These are phyloP conservation scores for Dipodascus geniculatus DNA, from an alignment of 805 yeast genomes.

Conservation along the genomic window DNA sequence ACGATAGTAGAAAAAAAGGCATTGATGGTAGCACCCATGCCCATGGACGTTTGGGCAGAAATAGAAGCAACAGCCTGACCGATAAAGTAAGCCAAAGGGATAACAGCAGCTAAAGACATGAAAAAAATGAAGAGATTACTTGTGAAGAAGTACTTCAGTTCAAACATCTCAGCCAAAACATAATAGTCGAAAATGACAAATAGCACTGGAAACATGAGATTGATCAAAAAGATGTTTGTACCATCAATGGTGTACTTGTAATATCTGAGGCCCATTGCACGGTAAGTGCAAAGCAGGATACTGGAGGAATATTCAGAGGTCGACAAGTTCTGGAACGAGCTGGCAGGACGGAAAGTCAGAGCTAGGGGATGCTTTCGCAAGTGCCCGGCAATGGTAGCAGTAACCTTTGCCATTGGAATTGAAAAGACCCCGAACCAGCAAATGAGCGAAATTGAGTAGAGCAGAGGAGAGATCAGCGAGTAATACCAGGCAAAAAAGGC, in stretches of 20 bases:
- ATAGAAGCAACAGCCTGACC: conserved; percentile 99
- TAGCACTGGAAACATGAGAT: conserved; percentile 66
- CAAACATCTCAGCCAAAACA: conserved; percentile 39
- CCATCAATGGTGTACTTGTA: conserved; percentile 96
- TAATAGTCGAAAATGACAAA: conserved; percentile 76
- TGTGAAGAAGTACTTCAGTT: conserved; percentile 35
- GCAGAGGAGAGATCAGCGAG: conserved; percentile 54
- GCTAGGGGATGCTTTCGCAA: conserved; percentile 86
- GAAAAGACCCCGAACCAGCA: conserved; percentile 83
- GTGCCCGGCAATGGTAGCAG: conserved; percentile 57
- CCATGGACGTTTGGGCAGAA: conserved; percentile 97
- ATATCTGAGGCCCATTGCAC: conserved; percentile 86
- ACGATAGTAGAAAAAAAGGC: conserved; percentile 96
- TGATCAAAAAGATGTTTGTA: conserved; percentile 84
- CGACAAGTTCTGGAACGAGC: conserved; percentile 17
- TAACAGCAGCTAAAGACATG: conserved; percentile 68
- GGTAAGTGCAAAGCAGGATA: conserved; percentile 76
- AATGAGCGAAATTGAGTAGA: conserved; percentile 38
- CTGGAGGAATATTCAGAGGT: conserved; percentile 27
- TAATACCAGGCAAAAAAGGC: conserved; percentile 65
- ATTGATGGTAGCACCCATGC: conserved; percentile 94
- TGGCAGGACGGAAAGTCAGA: conserved; percentile 48
- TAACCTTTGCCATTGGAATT: conserved; percentile 91
- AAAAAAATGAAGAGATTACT: conserved; percentile 57
- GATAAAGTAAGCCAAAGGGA: conserved; percentile 91